A percentile compares a stretch with the other conserved stretches of the same genome.
phyloP scores from a whole-genome alignment of 1,139 yeast genomes.

The Taiozyma sp. region DNA sequence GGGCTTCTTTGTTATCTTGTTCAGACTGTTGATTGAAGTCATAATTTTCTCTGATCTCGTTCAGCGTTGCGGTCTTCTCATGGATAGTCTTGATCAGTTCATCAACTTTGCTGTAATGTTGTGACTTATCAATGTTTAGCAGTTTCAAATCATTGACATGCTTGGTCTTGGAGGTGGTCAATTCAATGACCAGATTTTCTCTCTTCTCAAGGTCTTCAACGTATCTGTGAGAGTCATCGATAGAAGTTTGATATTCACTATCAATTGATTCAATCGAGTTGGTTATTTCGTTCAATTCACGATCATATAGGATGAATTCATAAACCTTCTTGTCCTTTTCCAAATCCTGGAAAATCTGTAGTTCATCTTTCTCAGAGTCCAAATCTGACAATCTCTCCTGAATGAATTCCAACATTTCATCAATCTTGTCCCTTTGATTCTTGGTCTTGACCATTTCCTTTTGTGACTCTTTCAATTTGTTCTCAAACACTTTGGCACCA shows the following conservation, averaged over 20 bases:
- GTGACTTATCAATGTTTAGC: slow-evolving; percentile 44
- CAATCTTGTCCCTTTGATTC: slow-evolving; percentile 66
- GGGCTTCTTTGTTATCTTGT: slow-evolving; percentile 21
- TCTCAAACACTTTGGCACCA: slow-evolving; percentile 90
- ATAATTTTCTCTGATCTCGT: slow-evolving; percentile 27
- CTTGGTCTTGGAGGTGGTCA: slow-evolving; percentile 26
- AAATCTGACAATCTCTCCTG: slow-evolving; percentile 71
- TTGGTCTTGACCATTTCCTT: slow-evolving; percentile 75
- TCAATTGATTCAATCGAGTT: slow-evolving; percentile 59
- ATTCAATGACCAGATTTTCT: slow-evolving; percentile 38
- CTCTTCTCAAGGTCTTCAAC: slow-evolving; percentile 41
- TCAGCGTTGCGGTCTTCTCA: slow-evolving; percentile 26
- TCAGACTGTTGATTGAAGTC: slow-evolving; percentile 24
- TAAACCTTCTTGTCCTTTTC: slow-evolving; percentile 66
- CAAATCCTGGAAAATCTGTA: slow-evolving; percentile 60
- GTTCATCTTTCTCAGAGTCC: slow-evolving; percentile 74
- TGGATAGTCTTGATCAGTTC: slow-evolving; percentile 38
- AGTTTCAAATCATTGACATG: slow-evolving; percentile 35
- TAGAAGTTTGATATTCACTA: slow-evolving; percentile 46
- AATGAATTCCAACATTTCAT: slow-evolving; percentile 65
- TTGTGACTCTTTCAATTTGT: slow-evolving; percentile 69
- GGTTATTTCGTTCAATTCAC: slow-evolving; percentile 62
- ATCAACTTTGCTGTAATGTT: slow-evolving; percentile 40
- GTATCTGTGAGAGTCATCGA: slow-evolving; percentile 38
- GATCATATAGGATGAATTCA: slow-evolving; percentile 72